These are phyloP conservation scores for Phytophthora quininea DNA, from an alignment of 352 stramenopile genomes.

Conservation along the genomic window DNA sequence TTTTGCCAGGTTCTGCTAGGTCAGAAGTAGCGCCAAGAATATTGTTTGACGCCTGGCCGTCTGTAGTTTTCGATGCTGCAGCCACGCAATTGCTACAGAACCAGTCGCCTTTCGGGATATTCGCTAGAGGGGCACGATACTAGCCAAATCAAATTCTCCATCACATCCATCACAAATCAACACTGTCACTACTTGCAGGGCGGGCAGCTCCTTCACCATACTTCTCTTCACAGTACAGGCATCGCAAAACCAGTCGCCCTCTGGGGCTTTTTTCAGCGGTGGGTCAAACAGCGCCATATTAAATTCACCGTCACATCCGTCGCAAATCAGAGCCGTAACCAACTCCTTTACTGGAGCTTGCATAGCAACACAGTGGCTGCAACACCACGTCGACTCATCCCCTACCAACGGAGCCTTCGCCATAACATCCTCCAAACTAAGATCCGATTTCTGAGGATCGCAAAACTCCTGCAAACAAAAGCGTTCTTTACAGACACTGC, in stretches of 20 bases:
- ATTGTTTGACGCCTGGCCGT: constrained; percentile 1
- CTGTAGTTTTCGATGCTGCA: background rate
- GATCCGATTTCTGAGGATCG: constrained; percentile 34
- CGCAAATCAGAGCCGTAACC: constrained; percentile 58
- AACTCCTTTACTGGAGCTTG: constrained; percentile 4
- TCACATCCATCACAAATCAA: constrained; percentile 78
- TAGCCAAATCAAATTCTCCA: constrained; percentile 60
- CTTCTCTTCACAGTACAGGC: constrained; percentile 3
- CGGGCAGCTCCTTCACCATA: background rate
- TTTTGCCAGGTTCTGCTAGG: background rate
- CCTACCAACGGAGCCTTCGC: constrained; percentile 36
- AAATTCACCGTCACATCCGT: constrained; percentile 72
- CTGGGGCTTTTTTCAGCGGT: constrained; percentile 43
- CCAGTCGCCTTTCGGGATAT: constrained; percentile 53
- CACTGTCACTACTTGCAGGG: constrained; percentile 23
- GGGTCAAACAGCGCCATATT: constrained; percentile 53
- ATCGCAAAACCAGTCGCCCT: constrained; percentile 38
- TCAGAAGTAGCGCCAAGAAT: background rate
- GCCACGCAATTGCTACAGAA: constrained; percentile 39
- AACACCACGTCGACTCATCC: constrained; percentile 46
- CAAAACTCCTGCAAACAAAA: constrained; percentile 59
- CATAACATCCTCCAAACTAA: constrained; percentile 26
- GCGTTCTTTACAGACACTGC: constrained; percentile 29
- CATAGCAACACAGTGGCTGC: constrained; percentile 28
- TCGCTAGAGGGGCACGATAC: constrained; percentile 46